Evolutionary conservation across 164 flowering plant genomes (phyloP), one percentile per base, ranked within the genome.

Genomic region (Vitis amurensis): DNA sequence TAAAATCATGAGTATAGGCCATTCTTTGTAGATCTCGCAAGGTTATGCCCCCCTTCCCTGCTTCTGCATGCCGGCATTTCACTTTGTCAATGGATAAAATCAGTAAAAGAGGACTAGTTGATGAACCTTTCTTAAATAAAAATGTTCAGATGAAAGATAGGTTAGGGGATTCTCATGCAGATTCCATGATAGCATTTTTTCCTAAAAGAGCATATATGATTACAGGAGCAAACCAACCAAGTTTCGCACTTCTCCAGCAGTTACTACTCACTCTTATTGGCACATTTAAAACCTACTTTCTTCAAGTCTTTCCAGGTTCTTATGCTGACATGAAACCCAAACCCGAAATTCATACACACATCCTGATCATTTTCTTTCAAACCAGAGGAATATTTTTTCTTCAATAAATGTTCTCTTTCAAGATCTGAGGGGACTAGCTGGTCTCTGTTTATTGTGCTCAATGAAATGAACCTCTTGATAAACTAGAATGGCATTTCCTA

Each of bases 1-100:
- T 77, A 80, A 95, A 95, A 81, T 95, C 94, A 80, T 95, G 94
- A 64, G 84, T 76, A 50, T 49, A 55, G 27, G 91, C 92, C 50
- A 88, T 76, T 81, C 84, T 88, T 75, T 66, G 61, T 67, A 95
- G 50, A 73, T 93, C 97, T 72, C 85, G 74, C 23, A 79, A 1
- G 27, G 75, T 85, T 71, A 95, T 83, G 64, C 70, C 57, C 37
- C 89, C 97, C 68, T 83, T 90, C 64, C 90, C 96, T 11, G 86
- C 81, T 76, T 82, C 98, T 92, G 92, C 58, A 47, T 49, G 59
- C 15, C 73, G 56, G 51, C 13, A 56, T 48, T 58, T 30, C 44
- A 66, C 5, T 59, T 59, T 49, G 55, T 67, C 66, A 69, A 59
- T 30, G 50, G 50, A 37, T 4, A 59, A 73, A 55, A n/a, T 37